A percentile compares a stretch with the other conserved stretches of the same genome.
These are phyloP conservation scores for Yamadazyma conglobata DNA, from an alignment of 1,139 yeast genomes.

Conservation along the genomic window DNA sequence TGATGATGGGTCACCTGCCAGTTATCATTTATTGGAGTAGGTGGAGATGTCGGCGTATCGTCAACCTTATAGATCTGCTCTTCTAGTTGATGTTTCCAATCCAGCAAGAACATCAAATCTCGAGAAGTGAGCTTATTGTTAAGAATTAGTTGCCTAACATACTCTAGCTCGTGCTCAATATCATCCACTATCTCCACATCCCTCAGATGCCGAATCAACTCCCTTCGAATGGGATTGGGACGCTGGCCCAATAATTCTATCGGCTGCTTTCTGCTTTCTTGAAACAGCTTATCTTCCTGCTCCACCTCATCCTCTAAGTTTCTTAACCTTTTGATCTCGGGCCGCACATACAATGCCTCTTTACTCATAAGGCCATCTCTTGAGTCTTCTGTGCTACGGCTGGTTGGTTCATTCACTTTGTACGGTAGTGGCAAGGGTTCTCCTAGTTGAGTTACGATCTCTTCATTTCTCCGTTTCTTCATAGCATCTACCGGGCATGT, in stretches of 20 bases:
- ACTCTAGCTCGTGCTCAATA: constrained; percentile 10
- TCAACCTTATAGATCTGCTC: constrained; percentile 3
- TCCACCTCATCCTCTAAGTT: constrained; percentile 8
- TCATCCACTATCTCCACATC: constrained; percentile 8
- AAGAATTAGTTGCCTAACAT: constrained; percentile 8
- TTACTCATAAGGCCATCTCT: constrained; percentile 4
- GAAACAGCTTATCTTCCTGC: background rate
- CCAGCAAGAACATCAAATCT: constrained; percentile 9
- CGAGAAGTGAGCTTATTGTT: constrained; percentile 6
- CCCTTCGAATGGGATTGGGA: constrained; percentile 15
- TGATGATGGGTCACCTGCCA: too few species aligned
- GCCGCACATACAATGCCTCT: constrained; percentile 8
- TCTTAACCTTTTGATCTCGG: constrained; percentile 7
- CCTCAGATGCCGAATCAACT: constrained; percentile 8
- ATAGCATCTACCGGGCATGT: constrained; percentile 5
- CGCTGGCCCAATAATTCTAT: constrained; percentile 6
- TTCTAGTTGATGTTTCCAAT: constrained; percentile 10
- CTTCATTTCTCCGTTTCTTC: constrained; percentile 11
- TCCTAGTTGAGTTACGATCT: constrained; percentile 20
- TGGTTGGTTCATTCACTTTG: constrained; percentile 10
- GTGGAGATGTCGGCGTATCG: too few species aligned
- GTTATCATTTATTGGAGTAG: too few species aligned
- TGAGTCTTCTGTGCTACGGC: constrained; percentile 5
- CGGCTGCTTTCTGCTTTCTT: too few species aligned
- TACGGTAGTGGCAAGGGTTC: constrained; percentile 39